Evolutionary conservation across 2,329 filamentous ascomycete genomes (phyloP).

Genomic region (Talaromyces sp.): DNA sequence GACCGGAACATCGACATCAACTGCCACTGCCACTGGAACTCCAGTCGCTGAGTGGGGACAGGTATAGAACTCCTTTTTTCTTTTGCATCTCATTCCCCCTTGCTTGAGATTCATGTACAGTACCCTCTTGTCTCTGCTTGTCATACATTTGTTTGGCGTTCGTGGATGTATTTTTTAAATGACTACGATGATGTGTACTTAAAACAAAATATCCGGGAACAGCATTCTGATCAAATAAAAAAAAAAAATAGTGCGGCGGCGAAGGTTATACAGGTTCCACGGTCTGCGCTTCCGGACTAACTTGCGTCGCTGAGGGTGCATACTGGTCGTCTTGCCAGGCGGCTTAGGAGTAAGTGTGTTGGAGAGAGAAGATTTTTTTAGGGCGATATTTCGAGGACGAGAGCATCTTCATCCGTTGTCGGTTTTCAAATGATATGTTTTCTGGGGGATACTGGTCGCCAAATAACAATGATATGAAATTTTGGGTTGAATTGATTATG

Average conservation of each 20-base stretch:
- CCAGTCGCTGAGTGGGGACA: slow-evolving; percentile 17
- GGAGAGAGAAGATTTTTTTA: neutral
- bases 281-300: slow-evolving; percentile 9
- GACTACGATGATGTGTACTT: slow-evolving; percentile 4
- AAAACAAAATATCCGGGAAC: neutral
- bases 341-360: neutral
- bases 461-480: neutral
- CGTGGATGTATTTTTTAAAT: neutral
- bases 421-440: neutral
- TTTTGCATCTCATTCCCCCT: neutral
- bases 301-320: slow-evolving; percentile 7
- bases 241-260: slow-evolving; percentile 13
- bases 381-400: neutral
- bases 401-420: neutral
- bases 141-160: slow-evolving; percentile 7
- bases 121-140: neutral
- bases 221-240: slow-evolving; percentile 3
- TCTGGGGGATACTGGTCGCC: neutral
- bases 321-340: slow-evolving; percentile 18
- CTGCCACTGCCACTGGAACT: slow-evolving; percentile 12
- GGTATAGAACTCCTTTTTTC: slow-evolving; percentile 5
- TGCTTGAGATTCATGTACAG: neutral
- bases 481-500: neutral
- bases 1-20: slow-evolving; percentile 5
- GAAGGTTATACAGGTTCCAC: slow-evolving; percentile 17